Conservation (phyloP, 108 stramenopile genomes). For the Nitzschia sp. region DNA sequence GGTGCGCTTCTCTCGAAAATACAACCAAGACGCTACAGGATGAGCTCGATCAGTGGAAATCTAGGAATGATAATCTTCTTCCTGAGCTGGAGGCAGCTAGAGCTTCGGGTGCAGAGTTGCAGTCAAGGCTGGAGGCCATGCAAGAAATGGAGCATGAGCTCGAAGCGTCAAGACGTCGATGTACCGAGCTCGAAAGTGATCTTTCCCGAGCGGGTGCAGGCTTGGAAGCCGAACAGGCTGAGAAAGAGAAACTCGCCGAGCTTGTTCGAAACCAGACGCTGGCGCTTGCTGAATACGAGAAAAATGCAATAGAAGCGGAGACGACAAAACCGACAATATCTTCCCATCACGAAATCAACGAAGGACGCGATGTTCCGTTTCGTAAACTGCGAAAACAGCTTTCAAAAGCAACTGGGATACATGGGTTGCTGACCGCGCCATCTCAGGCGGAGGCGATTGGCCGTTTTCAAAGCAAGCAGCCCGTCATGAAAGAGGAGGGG, state of each 20-base stretch:
- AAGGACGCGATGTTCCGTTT: conserved; percentile 24
- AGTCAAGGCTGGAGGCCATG: conserved; percentile 27
- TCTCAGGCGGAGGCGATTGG: conserved; percentile 15
- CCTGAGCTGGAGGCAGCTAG: conserved; percentile 41
- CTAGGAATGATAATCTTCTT: conserved; percentile 15
- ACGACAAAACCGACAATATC: neutral
- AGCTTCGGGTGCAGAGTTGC: conserved; percentile 30
- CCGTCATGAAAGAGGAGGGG: neutral
- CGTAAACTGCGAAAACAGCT: conserved; percentile 47
- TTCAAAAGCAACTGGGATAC: conserved; percentile 64
- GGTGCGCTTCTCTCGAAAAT: conserved; percentile 23
- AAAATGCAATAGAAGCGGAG: neutral
- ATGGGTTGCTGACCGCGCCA: conserved; percentile 61
- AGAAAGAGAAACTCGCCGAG: conserved; percentile 9
- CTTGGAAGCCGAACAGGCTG: conserved; percentile 2
- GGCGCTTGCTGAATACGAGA: conserved; percentile 4
- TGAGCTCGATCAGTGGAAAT: conserved; percentile 19
- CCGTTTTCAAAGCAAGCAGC: too few relatives aligned
- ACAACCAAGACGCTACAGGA: conserved; percentile 9
- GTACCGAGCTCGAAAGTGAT: conserved; percentile 19
- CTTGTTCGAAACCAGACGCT: neutral
- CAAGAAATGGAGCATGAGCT: conserved; percentile 31
- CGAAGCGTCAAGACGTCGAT: conserved; percentile 27
- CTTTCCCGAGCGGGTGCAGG: neutral
- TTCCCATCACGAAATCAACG: neutral